Evolutionary conservation across 805 yeast species (phyloP), one percentile per base, ranked within the genome.

Genomic region (Myxozyma sirexii): DNA sequence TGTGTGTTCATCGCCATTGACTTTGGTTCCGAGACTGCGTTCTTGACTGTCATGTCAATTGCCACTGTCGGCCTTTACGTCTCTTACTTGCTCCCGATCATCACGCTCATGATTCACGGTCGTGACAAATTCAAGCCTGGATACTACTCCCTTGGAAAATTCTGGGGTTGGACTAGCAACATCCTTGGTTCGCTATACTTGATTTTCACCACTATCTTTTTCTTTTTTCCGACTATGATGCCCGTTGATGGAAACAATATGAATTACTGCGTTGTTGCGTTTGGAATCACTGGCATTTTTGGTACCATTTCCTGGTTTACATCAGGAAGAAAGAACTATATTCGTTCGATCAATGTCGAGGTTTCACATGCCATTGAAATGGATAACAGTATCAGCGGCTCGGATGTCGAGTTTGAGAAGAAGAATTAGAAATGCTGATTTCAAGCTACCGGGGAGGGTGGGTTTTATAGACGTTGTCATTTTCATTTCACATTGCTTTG

Each of bases 251-350:
- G 67, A 35, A 33, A 49, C 26, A 67, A 61, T 56, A 65, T 70
- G 70, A 70, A 70, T 66, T 70, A 68, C 56, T 61, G 65, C 67
- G 39, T 52, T 49, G 58, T 70, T 70, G 44, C 65, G 8, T 82
- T 62, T 41, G 65, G 64, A 31, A 62, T 62, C 53, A 59, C 64
- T 19, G 64, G 51, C 13, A 45, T 59, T 33, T 59, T 62, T 42
- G 65, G 65, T 23, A n/a, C 43, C 4, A 49, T 48, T 17, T 60
- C 59, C n/a, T 62, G 66, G 64, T 33, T 60, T 44, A 19, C 26
- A 10, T 24, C 54, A 24, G 66, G 64, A 37, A 42, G 57, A 37
- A 59, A 48, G 53, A 41, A 62, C 50, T 62, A 62, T 59, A 52
- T 62, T 35, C 65, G 63, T 47, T 26, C 54, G 44, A 33, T 58